Percentiles rank a stretch among this genome's conserved stretches.
Evolutionary conservation across 257 asterid genomes (phyloP).

Genomic region (Linaria vulgaris): DNA sequence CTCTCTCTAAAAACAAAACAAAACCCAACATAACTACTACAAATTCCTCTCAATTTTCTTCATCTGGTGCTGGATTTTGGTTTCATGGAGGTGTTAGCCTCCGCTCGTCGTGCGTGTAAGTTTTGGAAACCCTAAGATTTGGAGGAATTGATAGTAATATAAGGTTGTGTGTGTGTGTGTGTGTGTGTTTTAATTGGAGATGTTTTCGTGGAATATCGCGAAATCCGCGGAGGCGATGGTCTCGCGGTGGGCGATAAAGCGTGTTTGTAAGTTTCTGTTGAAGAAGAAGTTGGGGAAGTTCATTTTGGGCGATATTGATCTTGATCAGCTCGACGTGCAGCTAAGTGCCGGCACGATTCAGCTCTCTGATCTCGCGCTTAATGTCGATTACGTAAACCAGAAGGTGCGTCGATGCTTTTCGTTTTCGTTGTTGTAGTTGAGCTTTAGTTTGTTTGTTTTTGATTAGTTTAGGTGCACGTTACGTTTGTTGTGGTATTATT

Average conservation of each 20-base stretch:
- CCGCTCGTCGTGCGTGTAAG: conserved; percentile 28
- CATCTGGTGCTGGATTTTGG: conserved; percentile 22
- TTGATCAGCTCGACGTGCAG: conserved; percentile 95
- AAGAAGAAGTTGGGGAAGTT: conserved; percentile 95
- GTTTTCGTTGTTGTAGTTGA: too few species aligned
- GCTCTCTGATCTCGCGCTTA: conserved; percentile 88
- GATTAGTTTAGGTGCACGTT: neutral
- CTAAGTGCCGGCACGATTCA: conserved; percentile 93
- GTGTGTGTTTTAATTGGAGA: conserved; percentile 25
- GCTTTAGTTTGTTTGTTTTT: neutral
- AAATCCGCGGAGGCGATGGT: conserved; percentile 97
- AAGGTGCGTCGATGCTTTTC: conserved; percentile 47
- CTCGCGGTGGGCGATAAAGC: conserved; percentile 95
- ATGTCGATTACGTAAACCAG: conserved; percentile 85
- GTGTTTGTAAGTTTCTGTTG: conserved; percentile 79
- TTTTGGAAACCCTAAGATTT: conserved; percentile 27
- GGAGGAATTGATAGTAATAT: neutral
- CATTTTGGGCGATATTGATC: conserved; percentile 93
- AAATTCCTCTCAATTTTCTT: conserved; percentile 15
- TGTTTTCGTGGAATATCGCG: conserved; percentile 87
- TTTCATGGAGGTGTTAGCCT: conserved; percentile 63
- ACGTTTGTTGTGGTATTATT: neutral
- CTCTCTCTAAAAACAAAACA: conserved; percentile 20
- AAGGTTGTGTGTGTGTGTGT: neutral
- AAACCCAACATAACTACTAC: too few species aligned